A percentile compares a stretch with the other conserved stretches of the same genome.
These are phyloP conservation scores for Cadophora sp. DNA, from an alignment of 2,329 filamentous ascomycete genomes.

Conservation along the genomic window DNA sequence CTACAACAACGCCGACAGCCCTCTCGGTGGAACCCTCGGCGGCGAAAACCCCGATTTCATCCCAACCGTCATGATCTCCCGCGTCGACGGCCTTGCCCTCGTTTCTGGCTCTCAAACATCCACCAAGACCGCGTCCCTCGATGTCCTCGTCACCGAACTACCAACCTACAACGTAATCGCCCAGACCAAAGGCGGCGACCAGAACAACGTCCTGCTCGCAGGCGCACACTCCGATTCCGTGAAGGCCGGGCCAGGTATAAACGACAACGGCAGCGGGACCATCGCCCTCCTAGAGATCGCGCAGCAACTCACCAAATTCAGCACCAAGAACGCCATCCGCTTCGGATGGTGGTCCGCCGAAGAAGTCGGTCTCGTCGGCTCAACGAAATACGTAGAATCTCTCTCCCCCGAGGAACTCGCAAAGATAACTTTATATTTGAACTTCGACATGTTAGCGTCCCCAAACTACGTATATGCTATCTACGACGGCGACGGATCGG, in stretches of 20 bases:
- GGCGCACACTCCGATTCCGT: conserved; percentile 70
- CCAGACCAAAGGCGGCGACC: conserved; percentile 64
- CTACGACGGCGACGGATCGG: conserved; percentile 57
- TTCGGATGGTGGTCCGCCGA: conserved; percentile 72
- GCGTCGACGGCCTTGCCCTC: conserved; percentile 43
- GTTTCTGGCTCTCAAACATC: conserved; percentile 5
- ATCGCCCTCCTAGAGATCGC: conserved; percentile 65
- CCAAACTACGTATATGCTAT: conserved; percentile 71
- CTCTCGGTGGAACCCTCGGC: conserved; percentile 69
- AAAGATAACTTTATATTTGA: conserved; percentile 69
- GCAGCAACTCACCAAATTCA: conserved; percentile 59
- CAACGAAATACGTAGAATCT: conserved; percentile 62
- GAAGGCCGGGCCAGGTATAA: conserved; percentile 58
- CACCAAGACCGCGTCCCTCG: neutral
- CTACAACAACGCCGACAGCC: conserved; percentile 70
- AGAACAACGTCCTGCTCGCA: conserved; percentile 68
- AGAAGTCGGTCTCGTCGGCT: conserved; percentile 68
- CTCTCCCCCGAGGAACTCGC: conserved; percentile 61
- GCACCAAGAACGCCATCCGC: conserved; percentile 67
- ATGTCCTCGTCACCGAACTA: conserved; percentile 13
- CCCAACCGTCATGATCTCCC: conserved; percentile 54
- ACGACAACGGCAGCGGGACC: conserved; percentile 46
- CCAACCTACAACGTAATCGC: conserved; percentile 60
- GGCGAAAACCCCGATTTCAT: conserved; percentile 52
- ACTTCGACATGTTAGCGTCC: conserved; percentile 72